Conservation (phyloP, 2,329 filamentous ascomycete genomes). For the Gnomoniopsis sp. region DNA sequence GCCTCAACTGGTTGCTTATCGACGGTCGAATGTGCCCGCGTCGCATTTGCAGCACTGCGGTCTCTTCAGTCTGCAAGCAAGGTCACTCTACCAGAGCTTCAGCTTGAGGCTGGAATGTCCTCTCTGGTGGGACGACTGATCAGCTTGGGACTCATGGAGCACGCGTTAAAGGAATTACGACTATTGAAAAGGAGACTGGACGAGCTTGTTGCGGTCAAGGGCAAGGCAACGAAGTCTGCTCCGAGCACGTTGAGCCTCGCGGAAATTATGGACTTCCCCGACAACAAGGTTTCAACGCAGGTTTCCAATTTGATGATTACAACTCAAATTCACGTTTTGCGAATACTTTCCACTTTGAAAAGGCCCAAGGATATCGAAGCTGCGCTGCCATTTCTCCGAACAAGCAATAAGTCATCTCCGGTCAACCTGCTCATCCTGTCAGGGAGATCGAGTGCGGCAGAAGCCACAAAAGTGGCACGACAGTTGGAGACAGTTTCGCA, state of each 20-base stretch:
- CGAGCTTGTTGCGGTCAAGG: slow-evolving; percentile 21
- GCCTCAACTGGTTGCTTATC: slow-evolving; percentile 47
- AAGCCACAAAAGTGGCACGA: slow-evolving; percentile 56
- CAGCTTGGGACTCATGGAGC: slow-evolving; percentile 59
- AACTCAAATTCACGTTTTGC: slow-evolving; percentile 63
- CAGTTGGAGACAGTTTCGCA: slow-evolving; percentile 67
- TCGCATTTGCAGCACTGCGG: slow-evolving; percentile 64
- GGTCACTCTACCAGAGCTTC: slow-evolving; percentile 56
- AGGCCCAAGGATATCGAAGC: slow-evolving; percentile 59
- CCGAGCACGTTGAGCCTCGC: slow-evolving; percentile 42
- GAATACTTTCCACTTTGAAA: slow-evolving; percentile 57
- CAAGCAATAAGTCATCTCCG: slow-evolving; percentile 53
- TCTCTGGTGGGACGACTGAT: slow-evolving; percentile 66
- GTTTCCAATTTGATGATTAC: slow-evolving; percentile 56
- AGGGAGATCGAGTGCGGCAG: slow-evolving; percentile 38
- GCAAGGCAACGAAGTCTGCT: slow-evolving; percentile 30
- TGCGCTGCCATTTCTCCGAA: slow-evolving; percentile 51
- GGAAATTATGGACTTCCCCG: slow-evolving; percentile 61
- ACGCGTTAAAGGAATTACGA: slow-evolving; percentile 66
- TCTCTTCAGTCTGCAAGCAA: slow-evolving; percentile 52
- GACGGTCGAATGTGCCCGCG: slow-evolving; percentile 65
- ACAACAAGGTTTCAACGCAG: slow-evolving; percentile 35
- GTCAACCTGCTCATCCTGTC: slow-evolving; percentile 51
- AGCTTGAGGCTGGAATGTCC: slow-evolving; percentile 72
- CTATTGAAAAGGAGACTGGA: slow-evolving; percentile 64